Conservation (phyloP, 192 early-diverging fungal species). For the Umbelopsis vinacea region DNA sequence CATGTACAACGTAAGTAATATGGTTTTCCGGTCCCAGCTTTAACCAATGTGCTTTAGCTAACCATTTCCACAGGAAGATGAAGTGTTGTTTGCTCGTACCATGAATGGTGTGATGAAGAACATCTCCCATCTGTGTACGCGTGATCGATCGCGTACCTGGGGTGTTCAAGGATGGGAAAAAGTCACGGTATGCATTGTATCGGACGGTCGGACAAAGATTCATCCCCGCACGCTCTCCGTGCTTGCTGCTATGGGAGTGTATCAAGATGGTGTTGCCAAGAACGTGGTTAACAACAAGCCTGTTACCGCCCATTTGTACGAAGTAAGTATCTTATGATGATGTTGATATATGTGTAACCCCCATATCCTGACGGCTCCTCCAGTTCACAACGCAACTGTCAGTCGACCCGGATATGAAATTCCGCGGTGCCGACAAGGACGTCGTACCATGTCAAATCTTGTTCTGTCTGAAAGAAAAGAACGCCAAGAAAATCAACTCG, state of each 20-base stretch:
- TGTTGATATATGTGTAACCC: no score
- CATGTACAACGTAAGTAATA: slow-evolving; percentile 39
- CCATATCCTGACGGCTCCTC: no score
- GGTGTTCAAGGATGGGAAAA: slow-evolving; percentile 79
- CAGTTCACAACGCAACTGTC: slow-evolving; percentile 60
- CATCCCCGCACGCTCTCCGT: slow-evolving; percentile 65
- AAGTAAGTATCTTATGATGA: slow-evolving; percentile 26
- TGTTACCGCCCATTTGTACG: slow-evolving; percentile 70
- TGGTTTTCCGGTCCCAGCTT: background rate
- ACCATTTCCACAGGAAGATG: slow-evolving; percentile 72
- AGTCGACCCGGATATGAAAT: slow-evolving; percentile 58
- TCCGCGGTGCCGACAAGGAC: slow-evolving; percentile 50
- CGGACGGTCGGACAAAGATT: slow-evolving; percentile 77
- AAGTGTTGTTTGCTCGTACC: slow-evolving; percentile 86
- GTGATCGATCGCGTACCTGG: slow-evolving; percentile 66
- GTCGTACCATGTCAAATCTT: slow-evolving; percentile 73
- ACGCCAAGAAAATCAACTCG: slow-evolving; percentile 67
- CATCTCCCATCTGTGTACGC: slow-evolving; percentile 74
- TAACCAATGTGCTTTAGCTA: background rate
- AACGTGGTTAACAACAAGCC: slow-evolving; percentile 59
- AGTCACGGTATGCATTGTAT: slow-evolving; percentile 76
- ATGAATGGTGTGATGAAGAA: slow-evolving; percentile 90
- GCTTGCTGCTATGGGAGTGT: slow-evolving; percentile 76
- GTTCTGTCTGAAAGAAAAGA: slow-evolving; percentile 81
- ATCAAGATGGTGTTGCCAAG: slow-evolving; percentile 75